Conservation (phyloP, 495 filamentous ascomycete species). For the Penicillium waksmanii region DNA sequence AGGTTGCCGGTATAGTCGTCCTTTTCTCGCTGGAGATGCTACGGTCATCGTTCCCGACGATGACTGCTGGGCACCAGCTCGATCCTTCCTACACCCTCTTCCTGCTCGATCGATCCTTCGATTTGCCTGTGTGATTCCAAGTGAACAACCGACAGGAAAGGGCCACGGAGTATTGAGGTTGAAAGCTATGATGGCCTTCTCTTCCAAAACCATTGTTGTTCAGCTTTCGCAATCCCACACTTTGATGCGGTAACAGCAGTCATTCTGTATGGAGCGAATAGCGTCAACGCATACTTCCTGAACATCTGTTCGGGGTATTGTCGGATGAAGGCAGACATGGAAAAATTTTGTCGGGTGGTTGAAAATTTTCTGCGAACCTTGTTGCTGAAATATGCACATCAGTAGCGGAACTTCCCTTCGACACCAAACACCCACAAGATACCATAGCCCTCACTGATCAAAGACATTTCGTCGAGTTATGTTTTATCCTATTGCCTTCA, state of each 20-base stretch:
- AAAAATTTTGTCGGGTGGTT: constrained; percentile 19
- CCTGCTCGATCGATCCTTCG: constrained; percentile 36
- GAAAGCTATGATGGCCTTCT: constrained; percentile 67
- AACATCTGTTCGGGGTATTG: constrained; percentile 75
- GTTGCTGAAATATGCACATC: constrained; percentile 38
- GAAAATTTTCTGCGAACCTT: constrained; percentile 24
- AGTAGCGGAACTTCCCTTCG: constrained; percentile 20
- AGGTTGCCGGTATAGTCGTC: constrained; percentile 69
- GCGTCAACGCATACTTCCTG: constrained; percentile 59
- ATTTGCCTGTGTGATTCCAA: constrained; percentile 33
- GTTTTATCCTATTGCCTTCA: constrained; percentile 50
- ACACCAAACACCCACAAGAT: constrained; percentile 11
- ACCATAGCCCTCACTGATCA: constrained; percentile 69
- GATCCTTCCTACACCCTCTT: constrained; percentile 70
- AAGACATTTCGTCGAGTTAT: constrained; percentile 80
- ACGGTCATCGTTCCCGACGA: constrained; percentile 31
- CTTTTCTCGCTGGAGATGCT: constrained; percentile 73
- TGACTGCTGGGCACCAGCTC: constrained; percentile 71
- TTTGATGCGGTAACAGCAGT: constrained; percentile 30
- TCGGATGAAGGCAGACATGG: constrained; percentile 62
- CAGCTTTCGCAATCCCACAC: constrained; percentile 42
- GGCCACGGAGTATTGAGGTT: constrained; percentile 76
- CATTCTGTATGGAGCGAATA: constrained; percentile 31
- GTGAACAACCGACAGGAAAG: constrained; percentile 49
- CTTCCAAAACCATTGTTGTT: constrained; percentile 80